A percentile compares a stretch with the other conserved stretches of the same genome.
Conservation (phyloP, 2,329 filamentous ascomycete species). For the Ceratocystis smalleyi region DNA sequence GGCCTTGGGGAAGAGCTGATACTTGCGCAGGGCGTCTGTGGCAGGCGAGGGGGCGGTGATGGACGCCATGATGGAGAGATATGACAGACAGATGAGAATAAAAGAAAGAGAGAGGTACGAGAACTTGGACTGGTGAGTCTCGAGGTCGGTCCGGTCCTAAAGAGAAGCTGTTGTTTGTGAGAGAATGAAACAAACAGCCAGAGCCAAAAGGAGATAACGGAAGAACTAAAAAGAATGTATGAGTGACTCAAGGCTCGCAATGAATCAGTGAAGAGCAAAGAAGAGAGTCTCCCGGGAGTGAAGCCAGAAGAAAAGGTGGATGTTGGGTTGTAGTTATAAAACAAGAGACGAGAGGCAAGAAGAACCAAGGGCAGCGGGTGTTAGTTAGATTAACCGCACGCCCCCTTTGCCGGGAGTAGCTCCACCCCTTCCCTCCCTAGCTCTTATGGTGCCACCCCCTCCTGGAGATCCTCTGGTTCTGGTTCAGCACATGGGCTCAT, state of each 20-base stretch:
- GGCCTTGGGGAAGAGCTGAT: slow-evolving; percentile 44
- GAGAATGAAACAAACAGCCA: slow-evolving; percentile 1
- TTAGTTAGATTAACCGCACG: not conserved
- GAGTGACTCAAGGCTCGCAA: not conserved
- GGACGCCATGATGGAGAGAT: slow-evolving; percentile 1
- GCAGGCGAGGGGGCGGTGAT: not conserved
- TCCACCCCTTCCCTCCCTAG: not conserved
- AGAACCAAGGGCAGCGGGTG: not conserved
- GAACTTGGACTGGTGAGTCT: not conserved
- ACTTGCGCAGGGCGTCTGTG: slow-evolving; percentile 29
- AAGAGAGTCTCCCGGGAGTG: not conserved
- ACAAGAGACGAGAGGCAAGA: not conserved
- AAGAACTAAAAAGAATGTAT: slow-evolving; percentile 4
- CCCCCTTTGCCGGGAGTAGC: not conserved
- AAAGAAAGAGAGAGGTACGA: not conserved
- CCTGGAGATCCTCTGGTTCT: not conserved
- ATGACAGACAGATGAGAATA: not conserved
- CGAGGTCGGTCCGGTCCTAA: not conserved
- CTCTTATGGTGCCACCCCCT: not conserved
- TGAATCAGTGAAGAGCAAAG: not conserved
- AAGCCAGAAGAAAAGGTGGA: not conserved
- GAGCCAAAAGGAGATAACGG: not conserved
- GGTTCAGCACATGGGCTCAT: not conserved
- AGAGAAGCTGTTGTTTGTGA: not conserved
- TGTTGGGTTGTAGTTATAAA: slow-evolving; percentile 1